Base-by-base conservation (phyloP, 192 early-diverging fungal species). In the Entomortierella chlamydospora region DNA sequence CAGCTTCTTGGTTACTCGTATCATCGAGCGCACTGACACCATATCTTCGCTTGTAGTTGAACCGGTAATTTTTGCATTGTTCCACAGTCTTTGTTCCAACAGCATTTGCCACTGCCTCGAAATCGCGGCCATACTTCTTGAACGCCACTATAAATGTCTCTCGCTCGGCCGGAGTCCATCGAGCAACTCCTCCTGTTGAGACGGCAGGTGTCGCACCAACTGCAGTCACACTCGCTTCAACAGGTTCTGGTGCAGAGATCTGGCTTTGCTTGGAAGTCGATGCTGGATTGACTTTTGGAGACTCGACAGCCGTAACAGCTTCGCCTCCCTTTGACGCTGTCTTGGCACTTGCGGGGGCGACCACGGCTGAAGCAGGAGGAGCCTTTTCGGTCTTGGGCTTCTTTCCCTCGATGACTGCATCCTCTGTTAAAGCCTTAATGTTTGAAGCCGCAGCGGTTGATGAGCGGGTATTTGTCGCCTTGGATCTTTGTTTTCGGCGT, bases 51-150 rank as follows among this genome's bases (percentile, higher is more conserved):
- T 90, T 90, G 72, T 92, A 91, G 60, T 92, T 89, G 73, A 90
- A 86, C 68, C 90, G 95, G 69, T 93, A 94, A 53, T 93, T 92
- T 41, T 88, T 85, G 62, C 94, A 95, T 70, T 95, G 91, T 30
- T 88, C 89, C 57, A 85, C 89, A 2, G 93, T 92, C 74, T 95
- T 95, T 4, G 92, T 90, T 5, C 90, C 90, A 57, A 95, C 90
- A 57, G 88, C 72, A 20, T 74, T 82, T 2, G 95, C 87, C 0
- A 95, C 91, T 15, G 83, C 84, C 28, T 84, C 86, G 83, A 95
- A 96, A 56, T 95, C 91, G 5, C 88, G 82, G 12, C 92, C 93
- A 34, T 85, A 83, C 20, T 84, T 82, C 63, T 88, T 89, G 61
- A 94, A 62, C 4, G 72, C 67, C 0, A 57, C 68, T 28, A 63